Percentiles rank a stretch among this genome's conserved stretches.
Evolutionary conservation across 78 protist species (phyloP).

Genomic region (Dictyostelium purpureum): DNA sequence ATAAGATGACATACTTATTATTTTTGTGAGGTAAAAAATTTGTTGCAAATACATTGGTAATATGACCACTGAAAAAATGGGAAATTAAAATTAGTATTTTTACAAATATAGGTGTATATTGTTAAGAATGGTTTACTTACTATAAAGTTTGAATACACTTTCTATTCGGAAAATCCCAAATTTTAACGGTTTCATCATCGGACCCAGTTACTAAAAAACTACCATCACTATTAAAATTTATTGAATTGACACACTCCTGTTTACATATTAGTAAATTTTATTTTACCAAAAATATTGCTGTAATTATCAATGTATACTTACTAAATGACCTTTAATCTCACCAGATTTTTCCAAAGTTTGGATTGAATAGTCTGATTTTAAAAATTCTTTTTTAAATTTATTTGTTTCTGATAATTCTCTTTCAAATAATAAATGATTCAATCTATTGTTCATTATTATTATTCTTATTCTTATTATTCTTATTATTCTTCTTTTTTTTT

Average conservation of each 20-base stretch:
- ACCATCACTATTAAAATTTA: conserved; percentile 78
- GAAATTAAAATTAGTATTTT: background rate
- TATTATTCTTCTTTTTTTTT: background rate
- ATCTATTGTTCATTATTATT: background rate
- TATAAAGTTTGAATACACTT: conserved; percentile 9
- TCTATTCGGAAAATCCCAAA: conserved; percentile 43
- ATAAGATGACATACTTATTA: conserved; percentile 47
- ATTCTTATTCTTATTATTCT: background rate
- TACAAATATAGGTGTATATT: background rate
- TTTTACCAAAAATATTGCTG: background rate
- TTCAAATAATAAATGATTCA: background rate
- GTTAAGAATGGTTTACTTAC: background rate
- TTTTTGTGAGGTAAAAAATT: conserved; percentile 31
- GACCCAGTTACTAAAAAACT: conserved; percentile 54
- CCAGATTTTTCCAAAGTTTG: conserved; percentile 12
- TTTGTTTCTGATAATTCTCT: background rate
- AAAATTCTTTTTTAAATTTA: conserved; percentile 1
- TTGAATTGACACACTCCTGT: conserved; percentile 83
- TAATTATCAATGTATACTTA: background rate
- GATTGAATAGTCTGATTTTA: conserved; percentile 6
- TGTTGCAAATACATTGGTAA: conserved; percentile 75
- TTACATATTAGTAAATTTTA: background rate
- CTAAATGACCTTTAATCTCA: background rate
- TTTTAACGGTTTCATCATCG: conserved; percentile 65
- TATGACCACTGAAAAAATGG: conserved; percentile 62